phyloP scores from a whole-genome alignment of 495 filamentous ascomycete species.

The Penicillium robsamsonii region DNA sequence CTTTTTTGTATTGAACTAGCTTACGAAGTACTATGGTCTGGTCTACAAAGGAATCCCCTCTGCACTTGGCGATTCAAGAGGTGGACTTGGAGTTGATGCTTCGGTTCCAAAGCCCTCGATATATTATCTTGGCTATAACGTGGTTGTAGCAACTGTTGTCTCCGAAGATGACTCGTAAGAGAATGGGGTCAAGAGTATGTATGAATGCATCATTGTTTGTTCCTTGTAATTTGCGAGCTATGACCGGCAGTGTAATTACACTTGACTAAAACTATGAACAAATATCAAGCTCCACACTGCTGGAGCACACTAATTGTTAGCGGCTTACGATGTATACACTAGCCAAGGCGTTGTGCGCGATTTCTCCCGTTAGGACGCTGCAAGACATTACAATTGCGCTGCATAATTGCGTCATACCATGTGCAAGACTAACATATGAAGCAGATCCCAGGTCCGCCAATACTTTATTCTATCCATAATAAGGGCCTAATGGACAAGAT shows the following conservation, averaged over 20 bases:
- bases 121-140: neutral
- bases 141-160: neutral
- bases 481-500: no score
- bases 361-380: neutral
- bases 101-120: neutral
- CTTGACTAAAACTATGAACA: neutral
- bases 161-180: neutral
- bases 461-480: neutral
- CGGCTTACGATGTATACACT: neutral
- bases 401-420: neutral
- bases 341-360: neutral
- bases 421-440: neutral
- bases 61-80: no score
- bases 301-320: constrained; percentile 1
- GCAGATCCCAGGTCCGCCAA: neutral
- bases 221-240: neutral
- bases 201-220: neutral
- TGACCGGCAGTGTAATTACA: no score
- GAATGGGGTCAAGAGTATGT: neutral
- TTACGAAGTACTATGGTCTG: no score
- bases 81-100: neutral
- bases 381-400: neutral
- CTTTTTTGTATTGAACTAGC: no score
- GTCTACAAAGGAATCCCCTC: no score
- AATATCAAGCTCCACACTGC: neutral